Percentiles rank a stretch among this genome's conserved stretches.
These are phyloP conservation scores for Amylostereum areolatum DNA, from an alignment of 1,284 basidiomycete genomes.

Conservation along the genomic window DNA sequence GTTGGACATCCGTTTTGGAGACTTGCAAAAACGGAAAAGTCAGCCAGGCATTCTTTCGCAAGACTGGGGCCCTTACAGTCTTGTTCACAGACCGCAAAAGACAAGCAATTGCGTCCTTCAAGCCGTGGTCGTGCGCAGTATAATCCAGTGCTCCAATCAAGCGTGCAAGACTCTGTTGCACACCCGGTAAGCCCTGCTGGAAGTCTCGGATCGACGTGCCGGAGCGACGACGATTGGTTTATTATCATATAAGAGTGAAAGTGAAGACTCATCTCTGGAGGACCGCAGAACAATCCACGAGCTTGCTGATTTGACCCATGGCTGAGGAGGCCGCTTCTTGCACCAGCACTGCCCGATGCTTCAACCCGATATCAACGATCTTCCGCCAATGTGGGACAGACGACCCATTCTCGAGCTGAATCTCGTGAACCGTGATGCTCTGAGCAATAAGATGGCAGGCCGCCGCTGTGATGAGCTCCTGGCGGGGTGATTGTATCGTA, in stretches of 20 bases:
- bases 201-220: conserved; percentile 67
- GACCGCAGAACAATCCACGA: conserved; percentile 57
- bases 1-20: conserved; percentile 36
- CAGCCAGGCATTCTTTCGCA: conserved; percentile 13
- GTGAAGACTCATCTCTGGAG: conserved; percentile 70
- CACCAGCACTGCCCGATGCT: conserved; percentile 57
- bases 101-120: conserved; percentile 48
- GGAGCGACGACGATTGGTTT: too few relatives aligned
- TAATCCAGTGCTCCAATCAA: conserved; percentile 76
- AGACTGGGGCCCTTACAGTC: conserved; percentile 35
- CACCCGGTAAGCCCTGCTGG: conserved; percentile 40
- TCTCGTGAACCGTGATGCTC: conserved; percentile 54
- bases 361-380: conserved; percentile 69
- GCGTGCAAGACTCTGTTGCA: conserved; percentile 76
- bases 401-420: conserved; percentile 32
- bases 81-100: conserved; percentile 54
- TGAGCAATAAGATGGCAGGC: conserved; percentile 70
- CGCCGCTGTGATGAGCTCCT: conserved; percentile 69
- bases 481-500: conserved; percentile 61
- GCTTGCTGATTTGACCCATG: conserved; percentile 58
- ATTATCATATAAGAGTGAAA: too few relatives aligned
- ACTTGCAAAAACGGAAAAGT: conserved; percentile 26
- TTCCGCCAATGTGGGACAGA: conserved; percentile 56
- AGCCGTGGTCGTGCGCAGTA: conserved; percentile 41
- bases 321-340: conserved; percentile 73